A percentile compares a stretch with the other conserved stretches of the same genome.
Evolutionary conservation across 306 rosid genomes (phyloP).

Genomic region (Crataegus laevigata): DNA sequence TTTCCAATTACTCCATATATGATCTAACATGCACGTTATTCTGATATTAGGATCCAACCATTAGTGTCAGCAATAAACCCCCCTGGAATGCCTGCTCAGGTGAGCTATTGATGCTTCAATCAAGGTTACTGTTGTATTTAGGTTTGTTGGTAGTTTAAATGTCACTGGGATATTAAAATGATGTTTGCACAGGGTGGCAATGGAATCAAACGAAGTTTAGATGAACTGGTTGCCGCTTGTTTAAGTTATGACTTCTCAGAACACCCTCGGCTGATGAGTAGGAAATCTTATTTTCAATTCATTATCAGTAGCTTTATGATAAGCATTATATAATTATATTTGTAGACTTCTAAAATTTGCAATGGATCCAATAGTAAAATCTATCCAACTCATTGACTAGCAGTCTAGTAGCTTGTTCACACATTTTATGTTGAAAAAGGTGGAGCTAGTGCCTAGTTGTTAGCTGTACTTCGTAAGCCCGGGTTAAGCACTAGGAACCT

Average conservation of each 20-base stretch:
- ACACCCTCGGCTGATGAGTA: constrained; percentile 80
- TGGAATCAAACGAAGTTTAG: constrained; percentile 69
- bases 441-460: not conserved
- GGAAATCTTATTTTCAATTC: not conserved
- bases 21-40: not conserved
- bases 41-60: constrained; percentile 62
- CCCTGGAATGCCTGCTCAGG: constrained; percentile 94
- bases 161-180: not conserved
- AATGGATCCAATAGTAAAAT: no score
- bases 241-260: constrained; percentile 56
- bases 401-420: not conserved
- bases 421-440: not conserved
- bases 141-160: not conserved
- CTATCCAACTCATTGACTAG: not conserved
- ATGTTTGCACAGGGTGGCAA: constrained; percentile 65
- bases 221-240: constrained; percentile 64
- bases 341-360: not conserved
- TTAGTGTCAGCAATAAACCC: constrained; percentile 75
- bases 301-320: not conserved
- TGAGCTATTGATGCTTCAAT: constrained; percentile 12
- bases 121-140: not conserved
- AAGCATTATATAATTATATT: not conserved
- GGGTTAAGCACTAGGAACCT: not conserved
- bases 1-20: not conserved
- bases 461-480: not conserved